Conservation (phyloP, 352 stramenopile genomes). For the Pythium periplocum region DNA sequence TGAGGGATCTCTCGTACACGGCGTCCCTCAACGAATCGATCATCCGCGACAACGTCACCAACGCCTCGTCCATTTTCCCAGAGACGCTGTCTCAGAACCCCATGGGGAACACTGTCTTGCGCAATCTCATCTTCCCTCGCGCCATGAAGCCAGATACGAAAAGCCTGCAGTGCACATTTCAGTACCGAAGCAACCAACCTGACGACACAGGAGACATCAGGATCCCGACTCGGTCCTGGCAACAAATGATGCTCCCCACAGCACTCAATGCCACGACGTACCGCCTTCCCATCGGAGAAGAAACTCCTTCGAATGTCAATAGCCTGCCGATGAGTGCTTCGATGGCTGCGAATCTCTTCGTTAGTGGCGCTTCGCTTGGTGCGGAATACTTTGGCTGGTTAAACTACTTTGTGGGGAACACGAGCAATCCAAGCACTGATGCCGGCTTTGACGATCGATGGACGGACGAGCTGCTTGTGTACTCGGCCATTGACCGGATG, state of each 20-base stretch:
- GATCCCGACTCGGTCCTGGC: neutral
- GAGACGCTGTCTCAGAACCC: slow-evolving; percentile 1
- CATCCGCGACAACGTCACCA: neutral
- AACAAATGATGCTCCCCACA: neutral
- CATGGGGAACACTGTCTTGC: slow-evolving; percentile 3
- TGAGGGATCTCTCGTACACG: neutral
- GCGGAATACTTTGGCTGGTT: too few species aligned
- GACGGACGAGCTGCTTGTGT: too few species aligned
- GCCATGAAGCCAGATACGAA: neutral
- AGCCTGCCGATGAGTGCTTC: slow-evolving; percentile 2
- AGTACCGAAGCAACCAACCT: neutral
- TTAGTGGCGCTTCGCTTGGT: too few species aligned
- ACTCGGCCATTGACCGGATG: too few species aligned
- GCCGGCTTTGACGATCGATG: too few species aligned
- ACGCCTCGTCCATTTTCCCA: neutral
- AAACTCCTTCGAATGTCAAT: neutral
- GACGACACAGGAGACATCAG: neutral
- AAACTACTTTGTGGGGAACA: too few species aligned
- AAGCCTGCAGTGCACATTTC: neutral
- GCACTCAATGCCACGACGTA: neutral
- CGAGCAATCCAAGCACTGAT: too few species aligned
- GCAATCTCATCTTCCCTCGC: slow-evolving; percentile 3
- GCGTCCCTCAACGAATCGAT: neutral
- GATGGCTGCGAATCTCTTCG: slow-evolving; percentile 2
- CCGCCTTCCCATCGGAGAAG: neutral